Evolutionary conservation across 192 early-diverging fungal genomes (phyloP).

Genomic region (Spizellomyces punctatus): DNA sequence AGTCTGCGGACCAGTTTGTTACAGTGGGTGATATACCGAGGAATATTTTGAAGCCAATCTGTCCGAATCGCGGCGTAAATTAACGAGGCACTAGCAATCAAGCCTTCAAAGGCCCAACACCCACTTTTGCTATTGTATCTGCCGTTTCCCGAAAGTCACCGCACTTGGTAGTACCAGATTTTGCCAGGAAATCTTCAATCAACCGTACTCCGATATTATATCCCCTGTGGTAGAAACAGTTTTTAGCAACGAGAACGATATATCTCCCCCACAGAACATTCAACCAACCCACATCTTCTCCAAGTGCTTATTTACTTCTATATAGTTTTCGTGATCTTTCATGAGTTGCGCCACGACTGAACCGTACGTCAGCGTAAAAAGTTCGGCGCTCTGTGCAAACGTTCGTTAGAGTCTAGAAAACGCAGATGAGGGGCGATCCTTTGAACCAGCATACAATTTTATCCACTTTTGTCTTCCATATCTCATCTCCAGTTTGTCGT

Average conservation of each 20-base stretch:
- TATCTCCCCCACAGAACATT: background rate
- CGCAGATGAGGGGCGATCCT: background rate
- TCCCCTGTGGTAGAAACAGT: conserved; percentile 61
- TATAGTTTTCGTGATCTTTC: conserved; percentile 90
- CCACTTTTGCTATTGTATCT: conserved; percentile 91
- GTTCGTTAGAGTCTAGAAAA: background rate
- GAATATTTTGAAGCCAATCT: conserved; percentile 96
- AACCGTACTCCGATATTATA: conserved; percentile 96
- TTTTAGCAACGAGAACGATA: background rate
- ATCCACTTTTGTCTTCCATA: conserved; percentile 93
- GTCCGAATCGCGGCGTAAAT: background rate
- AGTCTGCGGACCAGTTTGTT: conserved; percentile 78
- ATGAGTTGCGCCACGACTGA: conserved; percentile 93
- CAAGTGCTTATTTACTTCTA: conserved; percentile 92
- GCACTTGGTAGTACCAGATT: conserved; percentile 77
- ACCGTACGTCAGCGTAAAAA: conserved; percentile 97
- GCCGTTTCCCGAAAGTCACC: conserved; percentile 88
- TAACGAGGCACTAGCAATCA: background rate
- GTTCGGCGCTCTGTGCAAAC: conserved; percentile 72
- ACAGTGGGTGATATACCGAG: conserved; percentile 87
- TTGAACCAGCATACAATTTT: conserved; percentile 75
- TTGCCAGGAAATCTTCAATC: conserved; percentile 96
- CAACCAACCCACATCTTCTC: conserved; percentile 86
- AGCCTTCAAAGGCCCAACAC: conserved; percentile 4
- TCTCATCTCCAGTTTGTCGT: conserved; percentile 75